Evolutionary conservation across 768 basidiomycete species (phyloP).

Genomic region (Suillus occidentalis): DNA sequence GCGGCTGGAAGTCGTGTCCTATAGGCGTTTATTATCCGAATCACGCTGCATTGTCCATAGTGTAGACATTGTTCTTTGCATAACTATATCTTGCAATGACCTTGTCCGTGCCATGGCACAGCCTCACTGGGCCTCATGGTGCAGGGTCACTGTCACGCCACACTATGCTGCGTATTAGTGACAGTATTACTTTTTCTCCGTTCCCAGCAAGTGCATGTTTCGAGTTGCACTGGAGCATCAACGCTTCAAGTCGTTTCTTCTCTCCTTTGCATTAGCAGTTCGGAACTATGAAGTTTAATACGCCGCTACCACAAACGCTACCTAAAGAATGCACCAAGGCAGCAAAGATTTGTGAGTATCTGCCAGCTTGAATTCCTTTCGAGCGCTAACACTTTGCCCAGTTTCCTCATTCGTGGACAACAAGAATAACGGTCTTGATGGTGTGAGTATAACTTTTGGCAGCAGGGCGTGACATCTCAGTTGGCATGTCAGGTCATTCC

Average conservation of each 20-base stretch:
- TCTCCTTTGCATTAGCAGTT: neutral
- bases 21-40: slow-evolving; percentile 52
- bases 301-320: slow-evolving; percentile 53
- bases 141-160: slow-evolving; percentile 18
- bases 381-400: slow-evolving; percentile 29
- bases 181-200: neutral
- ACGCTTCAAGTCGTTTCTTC: neutral
- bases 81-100: neutral
- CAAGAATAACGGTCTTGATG: slow-evolving; percentile 82
- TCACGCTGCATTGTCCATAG: neutral
- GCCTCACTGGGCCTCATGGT: neutral
- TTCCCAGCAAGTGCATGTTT: slow-evolving; percentile 4
- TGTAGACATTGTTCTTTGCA: slow-evolving; percentile 10
- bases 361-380: neutral
- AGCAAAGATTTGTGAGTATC: slow-evolving; percentile 73
- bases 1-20: slow-evolving; percentile 64
- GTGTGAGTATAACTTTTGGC: slow-evolving; percentile 40
- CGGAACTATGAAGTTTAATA: slow-evolving; percentile 48
- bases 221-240: slow-evolving; percentile 3
- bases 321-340: slow-evolving; percentile 88
- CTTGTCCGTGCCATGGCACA: neutral
- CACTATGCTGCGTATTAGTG: slow-evolving; percentile 20
- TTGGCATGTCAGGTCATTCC: slow-evolving; percentile 48
- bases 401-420: slow-evolving; percentile 84
- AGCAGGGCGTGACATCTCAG: neutral